These are phyloP conservation scores for Picea abies DNA, from an alignment of 83 land plant genomes.

Conservation along the genomic window DNA sequence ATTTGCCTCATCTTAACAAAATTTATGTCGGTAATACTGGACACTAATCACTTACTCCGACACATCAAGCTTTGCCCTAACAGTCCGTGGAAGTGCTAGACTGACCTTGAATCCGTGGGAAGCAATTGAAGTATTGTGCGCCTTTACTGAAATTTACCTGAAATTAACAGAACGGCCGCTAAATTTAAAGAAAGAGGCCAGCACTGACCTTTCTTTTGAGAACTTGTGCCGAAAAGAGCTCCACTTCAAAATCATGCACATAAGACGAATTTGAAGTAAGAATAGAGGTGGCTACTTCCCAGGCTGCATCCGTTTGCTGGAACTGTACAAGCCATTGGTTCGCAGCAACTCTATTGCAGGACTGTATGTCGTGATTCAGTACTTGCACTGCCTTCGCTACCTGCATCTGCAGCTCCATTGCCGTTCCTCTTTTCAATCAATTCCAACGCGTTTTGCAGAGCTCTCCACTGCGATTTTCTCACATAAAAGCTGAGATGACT, in stretches of 20 bases:
- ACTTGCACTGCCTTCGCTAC: slow-evolving; percentile 94
- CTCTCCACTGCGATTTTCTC: too few relatives aligned
- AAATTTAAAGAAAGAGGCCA: too few relatives aligned
- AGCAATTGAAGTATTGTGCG: neutral
- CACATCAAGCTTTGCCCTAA: too few relatives aligned
- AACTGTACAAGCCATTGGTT: slow-evolving; percentile 98
- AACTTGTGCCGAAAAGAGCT: slow-evolving; percentile 94
- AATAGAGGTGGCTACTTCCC: slow-evolving; percentile 90
- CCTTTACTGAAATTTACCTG: neutral
- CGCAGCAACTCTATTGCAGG: slow-evolving; percentile 93
- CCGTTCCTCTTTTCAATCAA: too few relatives aligned
- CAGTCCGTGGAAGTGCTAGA: too few relatives aligned
- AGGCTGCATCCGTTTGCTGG: slow-evolving; percentile 86
- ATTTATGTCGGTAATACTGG: too few relatives aligned
- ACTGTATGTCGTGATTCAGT: slow-evolving; percentile 79
- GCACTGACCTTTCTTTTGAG: slow-evolving; percentile 81
- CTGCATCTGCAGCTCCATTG: slow-evolving; percentile 60
- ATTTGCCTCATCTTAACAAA: too few relatives aligned
- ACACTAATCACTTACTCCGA: too few relatives aligned
- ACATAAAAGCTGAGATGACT: too few relatives aligned
- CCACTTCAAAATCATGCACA: slow-evolving; percentile 61
- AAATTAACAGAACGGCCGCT: neutral
- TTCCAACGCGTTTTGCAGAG: too few relatives aligned
- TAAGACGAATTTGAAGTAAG: slow-evolving; percentile 53
- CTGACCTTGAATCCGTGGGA: too few relatives aligned